Evolutionary conservation across 108 stramenopile genomes (phyloP).

Genomic region (Craspedostauros australis): DNA sequence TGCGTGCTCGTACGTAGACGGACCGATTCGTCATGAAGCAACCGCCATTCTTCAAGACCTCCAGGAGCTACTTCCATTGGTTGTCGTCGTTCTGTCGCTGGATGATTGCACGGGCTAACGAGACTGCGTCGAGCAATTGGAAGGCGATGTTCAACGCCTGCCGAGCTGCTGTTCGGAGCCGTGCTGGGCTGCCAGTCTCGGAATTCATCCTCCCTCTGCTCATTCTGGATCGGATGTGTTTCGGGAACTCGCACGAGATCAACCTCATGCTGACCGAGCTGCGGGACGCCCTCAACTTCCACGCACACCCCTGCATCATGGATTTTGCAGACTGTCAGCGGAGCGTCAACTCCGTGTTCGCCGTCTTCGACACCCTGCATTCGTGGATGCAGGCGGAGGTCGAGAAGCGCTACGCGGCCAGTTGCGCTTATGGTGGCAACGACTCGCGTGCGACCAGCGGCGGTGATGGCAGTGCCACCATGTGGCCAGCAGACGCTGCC

Average conservation of each 20-base stretch:
- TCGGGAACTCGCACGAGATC: constrained; percentile 55
- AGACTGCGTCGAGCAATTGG: constrained; percentile 51
- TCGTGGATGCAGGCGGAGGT: constrained; percentile 65
- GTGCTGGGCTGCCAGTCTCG: constrained; percentile 50
- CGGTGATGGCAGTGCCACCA: neutral
- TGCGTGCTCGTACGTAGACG: neutral
- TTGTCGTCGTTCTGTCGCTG: constrained; percentile 42
- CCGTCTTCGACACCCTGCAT: constrained; percentile 52
- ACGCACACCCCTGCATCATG: constrained; percentile 6
- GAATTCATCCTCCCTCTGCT: constrained; percentile 82
- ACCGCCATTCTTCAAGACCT: constrained; percentile 68
- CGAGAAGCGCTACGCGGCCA: constrained; percentile 26
- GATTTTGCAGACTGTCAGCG: constrained; percentile 46
- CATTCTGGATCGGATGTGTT: constrained; percentile 73
- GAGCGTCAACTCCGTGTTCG: constrained; percentile 60
- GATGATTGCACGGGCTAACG: constrained; percentile 43
- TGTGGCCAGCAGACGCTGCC: constrained; percentile 57
- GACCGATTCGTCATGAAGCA: constrained; percentile 9
- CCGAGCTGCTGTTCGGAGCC: constrained; percentile 65
- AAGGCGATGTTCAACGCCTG: constrained; percentile 65
- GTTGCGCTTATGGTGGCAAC: neutral
- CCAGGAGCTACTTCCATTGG: constrained; percentile 64
- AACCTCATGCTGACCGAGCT: constrained; percentile 52
- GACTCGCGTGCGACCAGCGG: constrained; percentile 4
- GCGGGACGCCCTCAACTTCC: constrained; percentile 35